Evolutionary conservation across 352 stramenopile species (phyloP), one percentile per base, ranked within the genome.

Genomic region (Globisporangium lucens): DNA sequence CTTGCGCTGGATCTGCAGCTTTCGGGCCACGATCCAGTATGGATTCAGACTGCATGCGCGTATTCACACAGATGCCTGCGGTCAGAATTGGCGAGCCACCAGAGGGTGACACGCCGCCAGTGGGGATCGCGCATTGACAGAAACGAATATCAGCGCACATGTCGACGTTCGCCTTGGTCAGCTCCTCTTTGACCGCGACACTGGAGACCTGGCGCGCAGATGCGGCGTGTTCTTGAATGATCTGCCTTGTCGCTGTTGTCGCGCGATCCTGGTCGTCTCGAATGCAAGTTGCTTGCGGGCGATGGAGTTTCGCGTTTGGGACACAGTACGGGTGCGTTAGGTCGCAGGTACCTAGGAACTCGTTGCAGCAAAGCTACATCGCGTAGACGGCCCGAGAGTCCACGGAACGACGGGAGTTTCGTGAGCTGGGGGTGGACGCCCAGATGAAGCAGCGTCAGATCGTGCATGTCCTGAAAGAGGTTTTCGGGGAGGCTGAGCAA

Each of bases 401-500:
- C 71, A 15, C 65, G 24, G 36, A 89, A 69, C 3, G 67, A 61
- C 15, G 78, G 71, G 2, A 87, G 30, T 1, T 52, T 55, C 0
- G 52, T 9, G 38, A 87, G 66, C 7, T 56, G 30, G 4, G 61
- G 46, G 22, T 83, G 75, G 17, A 72, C 29, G 3, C 75, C 72
- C 1, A 89, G 35, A 13, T 84, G 72, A 2, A 89, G 58, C n/a
- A 76, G 75, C 0, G 66, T 68, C 9, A 89, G 61, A 4, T 69
- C 63, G 0, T 61, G 58, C 71, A 82, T 79, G 10, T 69, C 33
- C 3, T 24, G 52, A 55, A 89, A 85, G 1, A 87, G 59, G 38
- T 76, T 65, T 0, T 38, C 22, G 0, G 66, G 70, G 6, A 87
- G 41, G 3, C 60, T 61, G 0, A 51, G 24, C 24, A 24, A 24